These are phyloP conservation scores for Stygiomarasmius scandens DNA, from an alignment of 1,284 basidiomycete species.

Conservation along the genomic window DNA sequence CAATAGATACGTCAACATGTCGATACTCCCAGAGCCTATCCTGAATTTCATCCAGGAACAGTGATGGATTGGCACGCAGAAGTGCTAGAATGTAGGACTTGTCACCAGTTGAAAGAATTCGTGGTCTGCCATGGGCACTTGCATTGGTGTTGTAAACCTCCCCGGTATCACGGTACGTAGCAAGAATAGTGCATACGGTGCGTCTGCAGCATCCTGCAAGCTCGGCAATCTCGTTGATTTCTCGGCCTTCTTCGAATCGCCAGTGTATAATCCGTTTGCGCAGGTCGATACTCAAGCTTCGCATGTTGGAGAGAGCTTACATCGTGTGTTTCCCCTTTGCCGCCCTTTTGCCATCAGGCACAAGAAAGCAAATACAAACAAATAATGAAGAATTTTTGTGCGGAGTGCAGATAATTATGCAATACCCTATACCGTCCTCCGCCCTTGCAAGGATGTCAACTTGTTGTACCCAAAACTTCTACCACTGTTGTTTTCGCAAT, in stretches of 20 bases:
- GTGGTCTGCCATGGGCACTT: not conserved
- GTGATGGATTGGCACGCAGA: slow-evolving; percentile 11
- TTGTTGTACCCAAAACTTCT: too few species aligned
- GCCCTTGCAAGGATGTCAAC: too few species aligned
- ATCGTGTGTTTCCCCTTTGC: too few species aligned
- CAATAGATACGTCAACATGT: slow-evolving; percentile 15
- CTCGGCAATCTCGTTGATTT: not conserved
- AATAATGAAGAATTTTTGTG: too few species aligned
- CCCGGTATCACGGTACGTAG: not conserved
- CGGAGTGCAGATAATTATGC: too few species aligned
- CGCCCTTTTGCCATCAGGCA: too few species aligned
- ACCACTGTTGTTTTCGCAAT: too few species aligned
- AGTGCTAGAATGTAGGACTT: slow-evolving; percentile 4
- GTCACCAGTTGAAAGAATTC: slow-evolving; percentile 2
- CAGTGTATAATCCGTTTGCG: not conserved
- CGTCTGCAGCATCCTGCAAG: not conserved
- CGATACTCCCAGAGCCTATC: slow-evolving; percentile 3
- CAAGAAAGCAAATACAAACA: too few species aligned
- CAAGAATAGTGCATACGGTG: not conserved
- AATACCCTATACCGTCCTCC: too few species aligned
- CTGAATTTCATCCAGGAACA: slow-evolving; percentile 21
- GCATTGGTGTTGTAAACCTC: not conserved
- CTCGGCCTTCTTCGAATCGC: not conserved
- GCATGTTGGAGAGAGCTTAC: too few species aligned
- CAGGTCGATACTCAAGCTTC: not conserved